A percentile compares a stretch with the other conserved stretches of the same genome.
These are phyloP conservation scores for Alternaria gansuensis DNA, from an alignment of 2,329 filamentous ascomycete species.

Conservation along the genomic window DNA sequence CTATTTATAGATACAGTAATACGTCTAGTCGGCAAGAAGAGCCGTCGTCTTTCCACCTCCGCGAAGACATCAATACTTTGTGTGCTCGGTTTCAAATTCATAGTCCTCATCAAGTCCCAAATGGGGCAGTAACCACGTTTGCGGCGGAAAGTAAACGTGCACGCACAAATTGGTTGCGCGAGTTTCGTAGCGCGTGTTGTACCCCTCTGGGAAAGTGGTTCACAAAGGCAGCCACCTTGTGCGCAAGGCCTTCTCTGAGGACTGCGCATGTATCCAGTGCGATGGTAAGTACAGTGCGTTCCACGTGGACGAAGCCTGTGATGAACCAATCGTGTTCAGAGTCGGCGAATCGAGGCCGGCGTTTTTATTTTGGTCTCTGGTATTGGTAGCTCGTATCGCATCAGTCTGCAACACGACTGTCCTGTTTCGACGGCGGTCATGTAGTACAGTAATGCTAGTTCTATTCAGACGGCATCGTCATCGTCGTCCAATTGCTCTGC, in stretches of 20 bases:
- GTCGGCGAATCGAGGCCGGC: slow-evolving; percentile 9
- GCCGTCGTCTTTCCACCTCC: slow-evolving; percentile 1
- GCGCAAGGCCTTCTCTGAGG: slow-evolving; percentile 23
- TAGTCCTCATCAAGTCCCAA: neutral
- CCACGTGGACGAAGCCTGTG: slow-evolving; percentile 37
- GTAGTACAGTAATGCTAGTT: slow-evolving; percentile 1
- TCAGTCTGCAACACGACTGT: slow-evolving; percentile 20
- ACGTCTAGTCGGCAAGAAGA: neutral
- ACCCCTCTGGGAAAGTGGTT: slow-evolving; percentile 21
- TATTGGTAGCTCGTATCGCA: slow-evolving; percentile 27
- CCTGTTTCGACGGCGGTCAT: slow-evolving; percentile 12
- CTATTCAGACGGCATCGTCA: slow-evolving; percentile 46
- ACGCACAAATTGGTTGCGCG: slow-evolving; percentile 3
- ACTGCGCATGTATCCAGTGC: slow-evolving; percentile 31
- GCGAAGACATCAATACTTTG: neutral
- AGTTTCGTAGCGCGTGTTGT: slow-evolving; percentile 13
- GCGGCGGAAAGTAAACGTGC: slow-evolving; percentile 1
- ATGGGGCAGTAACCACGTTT: neutral
- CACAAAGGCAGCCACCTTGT: slow-evolving; percentile 17
- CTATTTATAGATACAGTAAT: neutral
- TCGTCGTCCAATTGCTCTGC: slow-evolving; percentile 47
- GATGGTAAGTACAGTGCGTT: slow-evolving; percentile 32
- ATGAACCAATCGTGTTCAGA: slow-evolving; percentile 17
- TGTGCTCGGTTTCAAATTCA: slow-evolving; percentile 5
- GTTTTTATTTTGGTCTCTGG: slow-evolving; percentile 29